Evolutionary conservation across 2,329 filamentous ascomycete species (phyloP).

Genomic region (Clonostachys sp.): DNA sequence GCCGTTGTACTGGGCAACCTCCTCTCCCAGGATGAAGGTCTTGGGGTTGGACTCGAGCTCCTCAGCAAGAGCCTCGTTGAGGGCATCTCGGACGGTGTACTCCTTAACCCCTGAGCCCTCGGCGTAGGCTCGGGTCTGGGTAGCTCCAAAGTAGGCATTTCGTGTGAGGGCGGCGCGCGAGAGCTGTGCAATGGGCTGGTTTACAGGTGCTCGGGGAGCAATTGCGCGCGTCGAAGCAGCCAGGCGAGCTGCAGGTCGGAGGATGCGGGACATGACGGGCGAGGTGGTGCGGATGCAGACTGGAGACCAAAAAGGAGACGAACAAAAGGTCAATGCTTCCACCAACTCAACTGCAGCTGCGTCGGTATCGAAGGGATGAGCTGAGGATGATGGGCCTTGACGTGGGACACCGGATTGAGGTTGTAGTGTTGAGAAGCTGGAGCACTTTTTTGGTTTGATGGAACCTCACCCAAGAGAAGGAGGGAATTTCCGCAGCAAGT

Average conservation of each 20-base stretch:
- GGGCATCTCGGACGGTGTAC: constrained; percentile 92
- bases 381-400: constrained; percentile 6
- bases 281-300: too few relatives aligned
- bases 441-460: background rate
- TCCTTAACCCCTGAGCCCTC: constrained; percentile 69
- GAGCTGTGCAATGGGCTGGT: constrained; percentile 28
- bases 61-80: constrained; percentile 97
- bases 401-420: constrained; percentile 1
- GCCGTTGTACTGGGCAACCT: constrained; percentile 99
- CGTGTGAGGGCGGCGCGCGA: constrained; percentile 28
- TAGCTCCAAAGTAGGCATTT: constrained; percentile 29
- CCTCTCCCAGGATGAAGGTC: constrained; percentile 94
- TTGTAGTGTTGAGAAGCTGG: background rate
- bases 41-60: constrained; percentile 93
- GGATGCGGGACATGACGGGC: constrained; percentile 40
- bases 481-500: background rate
- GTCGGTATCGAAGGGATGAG: too few relatives aligned
- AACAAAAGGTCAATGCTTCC: too few relatives aligned
- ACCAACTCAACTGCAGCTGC: too few relatives aligned
- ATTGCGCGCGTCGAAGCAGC: constrained; percentile 35
- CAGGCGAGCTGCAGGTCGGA: constrained; percentile 45
- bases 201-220: constrained; percentile 22
- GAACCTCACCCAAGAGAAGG: background rate
- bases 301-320: too few relatives aligned
- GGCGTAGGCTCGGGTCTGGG: constrained; percentile 43